Evolutionary conservation across 805 yeast species (phyloP).

Genomic region (Candida vaughaniae): DNA sequence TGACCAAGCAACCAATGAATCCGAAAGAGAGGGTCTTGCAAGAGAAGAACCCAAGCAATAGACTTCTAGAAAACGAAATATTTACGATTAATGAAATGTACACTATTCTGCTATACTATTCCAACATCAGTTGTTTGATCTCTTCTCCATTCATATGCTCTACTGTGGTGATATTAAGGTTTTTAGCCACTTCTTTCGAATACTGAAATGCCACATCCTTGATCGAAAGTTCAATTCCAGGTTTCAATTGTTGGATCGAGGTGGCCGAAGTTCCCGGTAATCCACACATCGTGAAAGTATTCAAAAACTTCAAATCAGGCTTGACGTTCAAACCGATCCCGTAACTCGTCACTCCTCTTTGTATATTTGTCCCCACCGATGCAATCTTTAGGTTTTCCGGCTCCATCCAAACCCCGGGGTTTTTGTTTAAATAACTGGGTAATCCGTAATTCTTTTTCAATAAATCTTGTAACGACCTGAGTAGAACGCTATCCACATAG

Average conservation of each 20-base stretch:
- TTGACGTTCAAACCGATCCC: slow-evolving; percentile 81
- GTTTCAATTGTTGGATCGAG: slow-evolving; percentile 24
- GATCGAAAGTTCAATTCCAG: slow-evolving; percentile 12
- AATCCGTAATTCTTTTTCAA: slow-evolving; percentile 41
- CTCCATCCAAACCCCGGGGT: slow-evolving; percentile 88
- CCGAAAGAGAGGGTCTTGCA: too few relatives aligned
- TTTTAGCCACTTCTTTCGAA: slow-evolving; percentile 37
- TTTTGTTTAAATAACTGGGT: slow-evolving; percentile 51
- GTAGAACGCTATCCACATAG: slow-evolving; percentile 60
- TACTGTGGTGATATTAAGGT: slow-evolving; percentile 29
- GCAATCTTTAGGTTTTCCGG: slow-evolving; percentile 63
- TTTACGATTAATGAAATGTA: slow-evolving; percentile 1
- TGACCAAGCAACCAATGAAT: too few relatives aligned
- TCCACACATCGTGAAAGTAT: slow-evolving; percentile 83
- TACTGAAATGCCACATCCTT: slow-evolving; percentile 31
- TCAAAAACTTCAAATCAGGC: slow-evolving; percentile 72
- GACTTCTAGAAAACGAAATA: slow-evolving; percentile 7
- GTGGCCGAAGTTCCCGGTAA: slow-evolving; percentile 52
- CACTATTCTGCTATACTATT: neutral
- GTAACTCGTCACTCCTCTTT: slow-evolving; percentile 81
- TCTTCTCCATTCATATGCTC: slow-evolving; percentile 37
- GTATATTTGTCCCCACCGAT: slow-evolving; percentile 85
- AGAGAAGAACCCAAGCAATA: slow-evolving; percentile 14
- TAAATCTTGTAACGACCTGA: slow-evolving; percentile 52
- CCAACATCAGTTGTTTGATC: slow-evolving; percentile 10